phyloP scores from a whole-genome alignment of 768 basidiomycete genomes.

The Rhizopogon vesiculosus region DNA sequence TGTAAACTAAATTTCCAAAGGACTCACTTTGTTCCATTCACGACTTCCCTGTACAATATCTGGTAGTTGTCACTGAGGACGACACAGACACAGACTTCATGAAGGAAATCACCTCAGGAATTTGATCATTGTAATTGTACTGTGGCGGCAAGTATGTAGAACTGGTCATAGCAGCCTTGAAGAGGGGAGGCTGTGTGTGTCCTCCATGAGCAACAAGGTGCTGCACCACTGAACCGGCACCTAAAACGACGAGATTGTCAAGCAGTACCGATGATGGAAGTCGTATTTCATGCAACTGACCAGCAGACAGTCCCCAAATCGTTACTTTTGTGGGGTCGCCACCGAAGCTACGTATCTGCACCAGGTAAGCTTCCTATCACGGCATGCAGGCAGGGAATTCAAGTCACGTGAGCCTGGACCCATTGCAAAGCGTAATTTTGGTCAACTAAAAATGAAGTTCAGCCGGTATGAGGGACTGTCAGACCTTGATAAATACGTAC shows the following conservation, averaged over 20 bases:
- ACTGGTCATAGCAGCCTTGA: conserved; percentile 34
- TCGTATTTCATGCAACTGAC: conserved; percentile 3
- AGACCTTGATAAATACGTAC: conserved; percentile 24
- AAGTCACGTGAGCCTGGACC: conserved; percentile 26
- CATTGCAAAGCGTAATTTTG: conserved; percentile 30
- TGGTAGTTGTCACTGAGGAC: too few species aligned
- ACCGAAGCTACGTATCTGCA: conserved; percentile 16
- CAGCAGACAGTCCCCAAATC: conserved; percentile 32
- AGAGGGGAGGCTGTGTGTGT: conserved; percentile 19
- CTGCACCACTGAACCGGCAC: conserved; percentile 30
- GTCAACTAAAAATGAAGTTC: conserved; percentile 22
- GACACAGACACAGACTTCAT: too few species aligned
- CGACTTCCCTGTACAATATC: too few species aligned
- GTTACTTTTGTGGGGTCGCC: conserved; percentile 28
- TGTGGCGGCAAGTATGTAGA: conserved; percentile 15
- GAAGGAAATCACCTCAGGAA: too few species aligned
- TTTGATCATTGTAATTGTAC: too few species aligned
- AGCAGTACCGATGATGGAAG: not conserved
- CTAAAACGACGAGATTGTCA: conserved; percentile 11
- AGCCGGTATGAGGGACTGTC: not conserved
- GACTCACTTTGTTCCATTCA: too few species aligned
- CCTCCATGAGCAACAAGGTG: conserved; percentile 29
- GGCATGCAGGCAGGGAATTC: not conserved
- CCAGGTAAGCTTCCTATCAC: not conserved
- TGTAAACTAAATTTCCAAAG: too few species aligned